These are phyloP conservation scores for Pichia cabralensis DNA, from an alignment of 805 yeast genomes.

Conservation along the genomic window DNA sequence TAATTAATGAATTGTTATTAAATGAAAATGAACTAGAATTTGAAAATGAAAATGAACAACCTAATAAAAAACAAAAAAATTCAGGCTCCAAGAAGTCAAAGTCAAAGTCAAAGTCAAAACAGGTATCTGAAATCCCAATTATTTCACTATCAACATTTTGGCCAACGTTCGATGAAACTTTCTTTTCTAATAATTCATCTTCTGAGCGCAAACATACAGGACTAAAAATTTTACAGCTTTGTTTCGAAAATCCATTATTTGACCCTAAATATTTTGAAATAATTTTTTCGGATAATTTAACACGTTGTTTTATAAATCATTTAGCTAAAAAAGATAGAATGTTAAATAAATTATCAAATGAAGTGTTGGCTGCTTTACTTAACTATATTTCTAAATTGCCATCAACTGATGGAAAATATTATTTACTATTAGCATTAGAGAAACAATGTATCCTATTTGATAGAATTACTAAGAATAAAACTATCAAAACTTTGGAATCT, in stretches of 20 bases:
- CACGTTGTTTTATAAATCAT: slow-evolving; percentile 71
- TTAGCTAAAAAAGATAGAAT: slow-evolving; percentile 54
- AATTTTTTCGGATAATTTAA: slow-evolving; percentile 52
- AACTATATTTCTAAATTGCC: slow-evolving; percentile 29
- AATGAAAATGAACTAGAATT: background rate
- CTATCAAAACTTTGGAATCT: slow-evolving; percentile 37
- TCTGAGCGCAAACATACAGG: slow-evolving; percentile 85
- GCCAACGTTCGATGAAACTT: slow-evolving; percentile 72
- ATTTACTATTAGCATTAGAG: slow-evolving; percentile 25
- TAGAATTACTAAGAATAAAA: slow-evolving; percentile 61
- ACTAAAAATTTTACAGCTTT: slow-evolving; percentile 54
- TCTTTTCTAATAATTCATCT: slow-evolving; percentile 68
- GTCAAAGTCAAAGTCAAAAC: slow-evolving; percentile 10
- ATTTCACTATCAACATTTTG: slow-evolving; percentile 58
- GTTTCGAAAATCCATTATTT: slow-evolving; percentile 20
- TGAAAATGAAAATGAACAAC: slow-evolving; percentile 8
- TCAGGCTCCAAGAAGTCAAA: slow-evolving; percentile 29
- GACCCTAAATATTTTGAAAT: slow-evolving; percentile 13
- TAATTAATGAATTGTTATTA: slow-evolving; percentile 39
- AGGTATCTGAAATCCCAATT: slow-evolving; percentile 8
- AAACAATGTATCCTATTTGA: slow-evolving; percentile 67
- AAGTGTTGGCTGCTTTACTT: slow-evolving; percentile 35
- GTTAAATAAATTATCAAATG: slow-evolving; percentile 57
- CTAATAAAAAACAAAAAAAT: slow-evolving; percentile 8
- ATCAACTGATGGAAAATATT: slow-evolving; percentile 21